These are phyloP conservation scores for Oidiodendron maius DNA, from an alignment of 495 filamentous ascomycete species.

Conservation along the genomic window DNA sequence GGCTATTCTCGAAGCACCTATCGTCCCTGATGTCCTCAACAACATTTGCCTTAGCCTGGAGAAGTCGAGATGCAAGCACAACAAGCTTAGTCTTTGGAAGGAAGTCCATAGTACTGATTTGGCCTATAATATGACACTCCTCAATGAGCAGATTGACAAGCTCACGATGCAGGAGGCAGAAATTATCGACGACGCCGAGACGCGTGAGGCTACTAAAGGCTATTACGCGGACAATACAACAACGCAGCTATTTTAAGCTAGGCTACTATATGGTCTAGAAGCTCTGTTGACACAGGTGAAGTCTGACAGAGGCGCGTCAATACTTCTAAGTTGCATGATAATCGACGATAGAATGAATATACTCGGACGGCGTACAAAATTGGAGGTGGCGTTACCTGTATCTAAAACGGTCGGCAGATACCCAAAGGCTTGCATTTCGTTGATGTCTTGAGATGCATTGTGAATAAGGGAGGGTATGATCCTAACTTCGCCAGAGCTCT, in stretches of 20 bases:
- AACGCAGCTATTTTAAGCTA: constrained; percentile 11
- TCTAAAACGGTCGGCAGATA: too few relatives aligned
- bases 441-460: too few relatives aligned
- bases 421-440: too few relatives aligned
- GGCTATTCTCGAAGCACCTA: neutral
- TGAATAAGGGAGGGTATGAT: too few relatives aligned
- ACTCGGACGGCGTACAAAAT: too few relatives aligned
- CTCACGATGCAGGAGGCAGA: constrained; percentile 1
- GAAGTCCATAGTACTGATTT: constrained; percentile 6
- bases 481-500: too few relatives aligned
- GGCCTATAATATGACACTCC: neutral
- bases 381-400: too few relatives aligned
- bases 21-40: constrained; percentile 7
- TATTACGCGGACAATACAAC: constrained; percentile 14
- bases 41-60: constrained; percentile 14
- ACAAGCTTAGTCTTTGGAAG: constrained; percentile 3
- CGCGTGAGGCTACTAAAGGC: constrained; percentile 12
- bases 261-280: too few relatives aligned
- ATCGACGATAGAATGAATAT: too few relatives aligned
- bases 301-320: too few relatives aligned
- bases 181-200: constrained; percentile 19
- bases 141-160: constrained; percentile 5
- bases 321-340: too few relatives aligned
- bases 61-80: constrained; percentile 4
- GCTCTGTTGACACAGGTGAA: too few relatives aligned